Conservation (phyloP, 179 eudicot species). For the Silene vulgaris region DNA sequence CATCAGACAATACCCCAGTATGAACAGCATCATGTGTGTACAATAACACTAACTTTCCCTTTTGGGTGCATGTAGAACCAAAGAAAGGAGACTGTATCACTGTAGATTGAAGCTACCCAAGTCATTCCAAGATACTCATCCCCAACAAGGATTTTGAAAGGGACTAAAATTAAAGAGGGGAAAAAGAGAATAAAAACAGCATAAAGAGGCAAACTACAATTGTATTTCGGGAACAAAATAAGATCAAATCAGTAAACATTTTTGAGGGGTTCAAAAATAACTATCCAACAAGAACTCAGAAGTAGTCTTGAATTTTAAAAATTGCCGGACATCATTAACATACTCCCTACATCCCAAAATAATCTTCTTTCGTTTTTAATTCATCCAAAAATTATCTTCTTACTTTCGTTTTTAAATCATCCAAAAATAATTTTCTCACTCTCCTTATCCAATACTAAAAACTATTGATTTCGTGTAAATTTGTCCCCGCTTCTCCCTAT, state of each 20-base stretch:
- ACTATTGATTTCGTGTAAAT: too few species aligned
- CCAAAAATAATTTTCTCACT: too few species aligned
- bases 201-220: background rate
- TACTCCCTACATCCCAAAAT: too few species aligned
- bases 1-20: background rate
- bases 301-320: background rate
- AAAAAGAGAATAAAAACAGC: background rate
- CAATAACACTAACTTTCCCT: background rate
- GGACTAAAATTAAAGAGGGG: background rate
- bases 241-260: background rate
- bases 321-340: background rate
- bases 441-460: too few species aligned
- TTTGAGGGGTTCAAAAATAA: conserved; percentile 4
- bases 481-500: too few species aligned
- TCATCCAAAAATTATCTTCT: too few species aligned
- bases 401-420: too few species aligned
- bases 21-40: background rate
- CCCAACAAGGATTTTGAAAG: background rate
- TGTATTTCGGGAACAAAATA: background rate
- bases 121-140: background rate
- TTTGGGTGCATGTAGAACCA: background rate
- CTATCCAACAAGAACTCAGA: background rate
- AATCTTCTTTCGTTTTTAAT: too few species aligned
- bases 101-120: background rate
- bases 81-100: background rate